These are phyloP conservation scores for Erythrophleum fordii DNA, from an alignment of 306 rosid species.

Conservation along the genomic window DNA sequence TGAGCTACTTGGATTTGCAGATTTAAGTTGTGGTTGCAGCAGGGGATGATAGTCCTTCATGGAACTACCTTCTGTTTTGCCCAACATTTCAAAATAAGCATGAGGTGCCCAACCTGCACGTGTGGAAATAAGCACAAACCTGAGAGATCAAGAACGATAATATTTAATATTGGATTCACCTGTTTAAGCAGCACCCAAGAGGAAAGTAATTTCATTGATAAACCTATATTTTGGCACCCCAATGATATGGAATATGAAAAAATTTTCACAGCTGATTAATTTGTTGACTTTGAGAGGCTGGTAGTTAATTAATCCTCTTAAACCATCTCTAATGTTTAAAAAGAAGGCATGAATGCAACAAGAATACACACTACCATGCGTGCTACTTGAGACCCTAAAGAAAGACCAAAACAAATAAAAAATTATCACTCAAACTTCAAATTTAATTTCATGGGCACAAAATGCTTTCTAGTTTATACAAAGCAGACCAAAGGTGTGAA, in stretches of 20 bases:
- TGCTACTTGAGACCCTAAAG: background rate
- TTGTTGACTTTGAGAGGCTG: slow-evolving; percentile 11
- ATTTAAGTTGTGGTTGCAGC: slow-evolving; percentile 19
- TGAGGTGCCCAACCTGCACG: slow-evolving; percentile 49
- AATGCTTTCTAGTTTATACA: background rate
- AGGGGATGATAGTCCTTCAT: background rate
- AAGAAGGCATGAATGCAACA: background rate
- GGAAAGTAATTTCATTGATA: background rate
- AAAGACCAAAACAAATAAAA: background rate
- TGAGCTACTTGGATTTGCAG: slow-evolving; percentile 1
- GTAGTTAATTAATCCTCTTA: background rate
- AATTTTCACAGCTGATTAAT: background rate
- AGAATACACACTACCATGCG: background rate
- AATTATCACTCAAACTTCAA: too few relatives aligned
- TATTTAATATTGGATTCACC: background rate
- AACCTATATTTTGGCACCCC: background rate
- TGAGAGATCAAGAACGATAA: background rate
- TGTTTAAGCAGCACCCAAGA: background rate
- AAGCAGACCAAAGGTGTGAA: background rate
- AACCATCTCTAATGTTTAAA: background rate
- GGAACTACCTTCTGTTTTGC: slow-evolving; percentile 13
- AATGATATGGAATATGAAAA: background rate
- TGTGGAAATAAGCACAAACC: background rate
- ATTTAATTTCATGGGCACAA: background rate
- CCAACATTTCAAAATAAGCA: slow-evolving; percentile 39